Base-by-base conservation (phyloP, 345 rosid species). In the Hevea brasiliensis region DNA sequence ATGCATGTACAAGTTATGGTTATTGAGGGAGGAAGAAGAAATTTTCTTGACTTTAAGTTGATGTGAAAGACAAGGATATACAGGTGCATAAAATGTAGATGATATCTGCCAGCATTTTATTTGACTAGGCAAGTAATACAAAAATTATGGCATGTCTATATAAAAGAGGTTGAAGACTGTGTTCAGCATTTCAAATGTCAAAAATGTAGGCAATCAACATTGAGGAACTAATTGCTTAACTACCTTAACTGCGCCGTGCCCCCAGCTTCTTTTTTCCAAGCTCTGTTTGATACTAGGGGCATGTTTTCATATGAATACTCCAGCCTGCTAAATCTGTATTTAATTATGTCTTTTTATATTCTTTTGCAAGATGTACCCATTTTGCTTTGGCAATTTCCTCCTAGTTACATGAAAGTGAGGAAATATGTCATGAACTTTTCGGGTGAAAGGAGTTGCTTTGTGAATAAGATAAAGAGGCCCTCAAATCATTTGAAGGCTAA, bases 381-480 rank as follows among this genome's bases (percentile, higher is more conserved):
- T 48, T 47, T 48, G 14, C 53, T 48, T 69, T 8, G 0, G 55
- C 65, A n/a, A 42, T 48, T 35, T 65, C 17, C 18, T 57, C 7
- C 40, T 21, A 50, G 29, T 26, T 57, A 48, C 67, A 78, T 14
- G 53, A 14, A 42, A 53, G 23, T 48, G 53, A 44, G n/a, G 17
- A 26, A 35, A 26, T 48, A n/a, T 12, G 8, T 48, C 12, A 40
- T n/a, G 7, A 18, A 27, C 26, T 27, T 59, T 80, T 70, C 85
- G 87, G 97, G 92, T 73, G 94, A 92, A 81, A 90, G 96, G 80
- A 92, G 81, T 81, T 76, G 74, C 54, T 84, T 92, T 72, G 92
- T 91, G 6, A 92, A 92, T 53, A 84, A 84, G 85, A 80, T 86
- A 24, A 92, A 92, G n/a, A n/a, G 84, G 91, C 94, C 7, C 81